Conservation (phyloP, 2,329 filamentous ascomycete genomes). For the Plenodomus lindquistii region DNA sequence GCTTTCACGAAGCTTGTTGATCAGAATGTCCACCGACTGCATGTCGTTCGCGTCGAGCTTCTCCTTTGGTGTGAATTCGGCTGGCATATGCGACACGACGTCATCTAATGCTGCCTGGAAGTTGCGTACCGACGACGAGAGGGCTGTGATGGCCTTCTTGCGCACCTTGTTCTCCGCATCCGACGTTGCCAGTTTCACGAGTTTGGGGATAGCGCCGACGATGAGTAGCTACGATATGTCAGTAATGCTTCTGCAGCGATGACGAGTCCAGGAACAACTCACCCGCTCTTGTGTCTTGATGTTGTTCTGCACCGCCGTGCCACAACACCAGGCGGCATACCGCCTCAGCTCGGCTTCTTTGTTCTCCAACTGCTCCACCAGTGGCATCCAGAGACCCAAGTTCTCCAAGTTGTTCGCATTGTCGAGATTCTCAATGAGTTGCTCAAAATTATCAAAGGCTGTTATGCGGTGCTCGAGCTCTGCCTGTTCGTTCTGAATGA, state of each 20-base stretch:
- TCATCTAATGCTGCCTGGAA: slow-evolving; percentile 75
- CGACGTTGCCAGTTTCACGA: slow-evolving; percentile 67
- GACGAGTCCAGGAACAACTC: slow-evolving; percentile 22
- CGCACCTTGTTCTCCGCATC: slow-evolving; percentile 67
- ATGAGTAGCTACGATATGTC: slow-evolving; percentile 52
- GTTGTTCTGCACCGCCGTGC: slow-evolving; percentile 97
- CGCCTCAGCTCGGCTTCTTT: slow-evolving; percentile 72
- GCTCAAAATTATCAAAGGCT: slow-evolving; percentile 37
- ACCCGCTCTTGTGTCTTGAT: slow-evolving; percentile 76
- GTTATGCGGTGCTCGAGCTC: slow-evolving; percentile 16
- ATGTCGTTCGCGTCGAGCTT: slow-evolving; percentile 84
- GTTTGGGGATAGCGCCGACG: slow-evolving; percentile 68
- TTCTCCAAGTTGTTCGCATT: slow-evolving; percentile 93
- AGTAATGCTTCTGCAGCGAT: slow-evolving; percentile 5
- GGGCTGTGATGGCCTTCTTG: slow-evolving; percentile 85
- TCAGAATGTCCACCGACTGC: slow-evolving; percentile 79
- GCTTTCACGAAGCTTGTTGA: slow-evolving; percentile 59
- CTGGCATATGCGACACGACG: slow-evolving; percentile 68
- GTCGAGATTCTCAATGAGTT: slow-evolving; percentile 61
- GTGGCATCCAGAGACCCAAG: slow-evolving; percentile 78
- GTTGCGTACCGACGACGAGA: slow-evolving; percentile 85
- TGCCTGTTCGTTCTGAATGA: slow-evolving; percentile 62
- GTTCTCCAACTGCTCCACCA: slow-evolving; percentile 71
- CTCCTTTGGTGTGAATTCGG: slow-evolving; percentile 60
- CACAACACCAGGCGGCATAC: slow-evolving; percentile 93